A percentile compares a stretch with the other conserved stretches of the same genome.
Evolutionary conservation across 1,284 basidiomycete species (phyloP).

Genomic region (Mycosarcoma mackinlayi): DNA sequence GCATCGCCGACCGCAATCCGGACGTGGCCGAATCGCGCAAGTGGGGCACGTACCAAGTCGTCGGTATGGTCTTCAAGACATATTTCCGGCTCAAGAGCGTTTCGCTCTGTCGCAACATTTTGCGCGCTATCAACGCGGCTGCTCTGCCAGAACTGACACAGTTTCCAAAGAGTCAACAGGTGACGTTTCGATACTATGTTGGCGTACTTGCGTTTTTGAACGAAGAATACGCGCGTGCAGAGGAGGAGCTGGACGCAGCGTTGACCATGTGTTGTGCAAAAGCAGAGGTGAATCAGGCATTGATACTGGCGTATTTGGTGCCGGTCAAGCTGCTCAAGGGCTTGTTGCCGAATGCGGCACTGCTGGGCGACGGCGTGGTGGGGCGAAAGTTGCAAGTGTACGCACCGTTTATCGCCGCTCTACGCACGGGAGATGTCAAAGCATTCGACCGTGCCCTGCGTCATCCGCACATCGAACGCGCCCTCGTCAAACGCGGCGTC

Average conservation of each 20-base stretch:
- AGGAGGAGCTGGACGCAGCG: conserved; percentile 82
- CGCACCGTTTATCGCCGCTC: conserved; percentile 81
- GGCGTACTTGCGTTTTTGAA: conserved; percentile 93
- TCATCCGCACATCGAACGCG: conserved; percentile 72
- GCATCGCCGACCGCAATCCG: conserved; percentile 81
- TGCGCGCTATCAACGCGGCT: conserved; percentile 87
- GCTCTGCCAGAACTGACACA: conserved; percentile 81
- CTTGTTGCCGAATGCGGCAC: conserved; percentile 78
- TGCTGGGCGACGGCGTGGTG: conserved; percentile 76
- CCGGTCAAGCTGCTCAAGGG: conserved; percentile 88
- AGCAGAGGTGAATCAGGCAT: conserved; percentile 80
- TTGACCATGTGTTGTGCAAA: conserved; percentile 81
- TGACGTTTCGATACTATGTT: conserved; percentile 81
- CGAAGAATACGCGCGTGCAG: conserved; percentile 83
- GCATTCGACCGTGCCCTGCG: conserved; percentile 80
- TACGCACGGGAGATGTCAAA: conserved; percentile 80
- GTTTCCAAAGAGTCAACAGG: conserved; percentile 88
- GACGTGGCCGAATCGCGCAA: conserved; percentile 79
- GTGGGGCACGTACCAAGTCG: conserved; percentile 95
- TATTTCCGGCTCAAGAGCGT: conserved; percentile 95
- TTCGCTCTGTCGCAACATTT: conserved; percentile 88
- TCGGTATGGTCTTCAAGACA: conserved; percentile 87
- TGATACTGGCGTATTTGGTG: conserved; percentile 89
- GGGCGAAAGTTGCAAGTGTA: conserved; percentile 79
- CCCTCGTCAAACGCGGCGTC: conserved; percentile 83